These are phyloP conservation scores for Aspergillus fumigatus DNA, from an alignment of 2,329 filamentous ascomycete species.

Conservation along the genomic window DNA sequence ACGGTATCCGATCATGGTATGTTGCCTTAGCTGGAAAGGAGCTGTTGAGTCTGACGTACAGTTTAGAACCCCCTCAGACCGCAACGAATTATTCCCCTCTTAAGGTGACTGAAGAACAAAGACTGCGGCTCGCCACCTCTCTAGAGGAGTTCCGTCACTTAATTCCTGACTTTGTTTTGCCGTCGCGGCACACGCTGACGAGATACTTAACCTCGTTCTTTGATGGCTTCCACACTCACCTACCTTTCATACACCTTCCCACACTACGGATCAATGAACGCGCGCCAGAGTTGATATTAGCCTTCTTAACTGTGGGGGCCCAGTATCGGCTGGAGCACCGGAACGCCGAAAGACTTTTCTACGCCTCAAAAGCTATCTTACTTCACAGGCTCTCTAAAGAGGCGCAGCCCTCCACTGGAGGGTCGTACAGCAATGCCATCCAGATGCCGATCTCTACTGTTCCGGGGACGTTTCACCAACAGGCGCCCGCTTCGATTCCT, in stretches of 20 bases:
- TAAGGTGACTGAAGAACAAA: constrained; percentile 27
- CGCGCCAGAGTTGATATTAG: constrained; percentile 64
- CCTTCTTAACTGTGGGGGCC: constrained; percentile 58
- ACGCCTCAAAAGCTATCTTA: constrained; percentile 59
- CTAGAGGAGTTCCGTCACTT: constrained; percentile 27
- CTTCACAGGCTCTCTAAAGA: constrained; percentile 51
- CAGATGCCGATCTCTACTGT: constrained; percentile 14
- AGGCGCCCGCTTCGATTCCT: constrained; percentile 8
- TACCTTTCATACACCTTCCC: constrained; percentile 63
- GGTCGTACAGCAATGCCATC: constrained; percentile 12
- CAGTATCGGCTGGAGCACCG: constrained; percentile 47
- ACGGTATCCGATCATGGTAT: constrained; percentile 29
- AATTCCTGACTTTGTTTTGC: constrained; percentile 55
- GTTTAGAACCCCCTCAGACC: constrained; percentile 24
- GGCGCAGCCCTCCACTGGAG: constrained; percentile 11
- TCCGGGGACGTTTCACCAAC: constrained; percentile 12
- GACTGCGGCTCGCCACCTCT: constrained; percentile 27
- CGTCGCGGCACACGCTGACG: constrained; percentile 64
- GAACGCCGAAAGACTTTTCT: constrained; percentile 37
- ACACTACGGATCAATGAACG: constrained; percentile 61
- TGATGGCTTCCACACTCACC: constrained; percentile 59
- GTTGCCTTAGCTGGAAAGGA: background rate
- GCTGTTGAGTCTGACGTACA: background rate
- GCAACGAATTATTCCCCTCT: constrained; percentile 18
- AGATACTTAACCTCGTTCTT: constrained; percentile 68